Base-by-base conservation (phyloP, 2,329 filamentous ascomycete species). In the Colletotrichum somersetense region DNA sequence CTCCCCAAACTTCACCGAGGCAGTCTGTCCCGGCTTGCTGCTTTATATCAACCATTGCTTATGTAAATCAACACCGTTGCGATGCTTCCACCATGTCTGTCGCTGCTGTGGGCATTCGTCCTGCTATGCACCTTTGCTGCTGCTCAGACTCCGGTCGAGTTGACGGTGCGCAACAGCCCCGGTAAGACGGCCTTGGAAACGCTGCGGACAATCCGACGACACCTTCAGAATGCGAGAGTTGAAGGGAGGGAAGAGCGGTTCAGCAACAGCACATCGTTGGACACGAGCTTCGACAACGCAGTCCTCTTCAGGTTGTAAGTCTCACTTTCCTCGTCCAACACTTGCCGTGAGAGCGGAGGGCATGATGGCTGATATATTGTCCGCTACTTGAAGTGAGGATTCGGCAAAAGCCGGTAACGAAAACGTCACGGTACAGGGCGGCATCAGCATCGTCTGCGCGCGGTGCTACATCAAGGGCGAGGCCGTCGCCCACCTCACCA, bases 381-480 rank as follows among this genome's bases (percentile, higher is more conserved):
- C 10, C 4, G n/a, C 14, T 2, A 12, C 12, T 7, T 1, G 5
- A 23, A 66, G 61, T 70, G 48, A 72, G 58, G 64, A 75, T 20
- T 66, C 75, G 35, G 55, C 30, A 12, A 50, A 62, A 42, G 62
- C 26, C 14, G 50, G 74, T 16, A 72, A 77, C 1, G 70, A 68
- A 3, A 78, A 77, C 8, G 65, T 76, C 14, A 67, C 76, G 3
- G 73, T 69, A 3, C 42, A 75, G 16, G 70, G 75, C 7, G 76
- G 77, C 3, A 75, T 87, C n/a, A 79, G 85, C 61, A 81, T 87
- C 44, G 79, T 80, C 14, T 88, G 86, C 76, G 81, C 79, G 5
- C 84, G 79, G 5, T 89, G 87, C 75, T 89, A 89, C 75, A 77
- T 88, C 66, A 85, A 85, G 67, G 86, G 85, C 55, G 77, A 75